Evolutionary conservation across 306 rosid species (phyloP).

Genomic region (Cicer yamashitae): DNA sequence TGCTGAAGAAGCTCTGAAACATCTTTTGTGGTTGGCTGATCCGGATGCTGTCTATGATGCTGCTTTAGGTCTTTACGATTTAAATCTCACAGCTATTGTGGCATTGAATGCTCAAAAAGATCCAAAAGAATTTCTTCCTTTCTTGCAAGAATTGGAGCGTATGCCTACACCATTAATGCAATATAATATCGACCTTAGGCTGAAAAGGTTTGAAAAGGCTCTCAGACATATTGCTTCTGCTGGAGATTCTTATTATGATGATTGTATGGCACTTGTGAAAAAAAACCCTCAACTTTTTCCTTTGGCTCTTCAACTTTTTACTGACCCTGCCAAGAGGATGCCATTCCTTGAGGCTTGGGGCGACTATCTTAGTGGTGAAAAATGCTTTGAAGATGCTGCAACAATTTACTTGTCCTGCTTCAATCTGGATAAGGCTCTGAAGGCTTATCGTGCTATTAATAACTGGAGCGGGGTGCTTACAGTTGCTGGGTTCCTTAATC

Average conservation of each 20-base stretch:
- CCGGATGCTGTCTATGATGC: constrained; percentile 86
- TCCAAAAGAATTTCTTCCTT: constrained; percentile 96
- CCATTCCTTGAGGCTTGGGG: constrained; percentile 96
- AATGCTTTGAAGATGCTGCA: constrained; percentile 87
- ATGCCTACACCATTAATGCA: constrained; percentile 77
- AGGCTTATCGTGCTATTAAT: constrained; percentile 76
- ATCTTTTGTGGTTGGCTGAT: constrained; percentile 94
- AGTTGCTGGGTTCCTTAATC: constrained; percentile 79
- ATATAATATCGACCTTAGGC: constrained; percentile 88
- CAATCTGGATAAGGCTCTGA: constrained; percentile 82
- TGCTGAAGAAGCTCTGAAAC: constrained; percentile 95
- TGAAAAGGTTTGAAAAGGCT: constrained; percentile 86
- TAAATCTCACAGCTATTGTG: constrained; percentile 92
- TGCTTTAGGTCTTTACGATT: constrained; percentile 96
- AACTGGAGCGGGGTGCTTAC: constrained; percentile 90
- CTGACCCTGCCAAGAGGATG: constrained; percentile 69
- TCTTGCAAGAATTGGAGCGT: constrained; percentile 79
- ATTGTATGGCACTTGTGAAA: constrained; percentile 79
- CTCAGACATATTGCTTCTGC: constrained; percentile 88
- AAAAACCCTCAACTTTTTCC: constrained; percentile 84
- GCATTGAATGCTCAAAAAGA: constrained; percentile 96
- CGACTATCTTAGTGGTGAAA: constrained; percentile 75
- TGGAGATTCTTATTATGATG: constrained; percentile 81
- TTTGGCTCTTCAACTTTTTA: constrained; percentile 80
- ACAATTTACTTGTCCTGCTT: constrained; percentile 78